A percentile compares a stretch with the other conserved stretches of the same genome.
Evolutionary conservation across 495 filamentous ascomycete species (phyloP).

Genomic region (Jackrogersella minutella): DNA sequence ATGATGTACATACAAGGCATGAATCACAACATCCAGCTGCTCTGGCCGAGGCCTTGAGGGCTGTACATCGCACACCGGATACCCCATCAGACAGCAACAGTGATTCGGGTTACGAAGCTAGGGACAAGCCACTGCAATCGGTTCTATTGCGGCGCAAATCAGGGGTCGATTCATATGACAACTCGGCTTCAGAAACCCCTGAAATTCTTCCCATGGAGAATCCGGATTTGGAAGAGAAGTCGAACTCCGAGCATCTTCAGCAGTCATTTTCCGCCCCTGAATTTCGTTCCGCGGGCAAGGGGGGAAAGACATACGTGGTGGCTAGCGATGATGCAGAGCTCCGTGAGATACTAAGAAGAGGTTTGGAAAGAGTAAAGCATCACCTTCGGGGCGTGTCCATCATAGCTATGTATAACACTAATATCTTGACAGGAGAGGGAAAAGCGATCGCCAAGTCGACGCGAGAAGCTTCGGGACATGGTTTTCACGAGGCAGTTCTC

Average conservation of each 20-base stretch:
- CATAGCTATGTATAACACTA: background rate
- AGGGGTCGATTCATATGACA: constrained; percentile 33
- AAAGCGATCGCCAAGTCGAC: constrained; percentile 30
- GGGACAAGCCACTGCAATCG: constrained; percentile 13
- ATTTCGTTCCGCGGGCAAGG: constrained; percentile 1
- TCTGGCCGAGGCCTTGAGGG: constrained; percentile 28
- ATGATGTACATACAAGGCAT: constrained; percentile 12
- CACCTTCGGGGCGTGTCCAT: background rate
- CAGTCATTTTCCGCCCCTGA: constrained; percentile 15
- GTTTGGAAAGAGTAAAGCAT: constrained; percentile 52
- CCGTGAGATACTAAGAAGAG: constrained; percentile 57
- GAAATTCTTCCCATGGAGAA: constrained; percentile 29
- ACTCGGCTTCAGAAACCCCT: constrained; percentile 28
- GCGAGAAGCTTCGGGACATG: constrained; percentile 67
- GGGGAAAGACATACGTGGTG: constrained; percentile 55
- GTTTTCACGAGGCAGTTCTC: constrained; percentile 75
- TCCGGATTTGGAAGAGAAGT: background rate
- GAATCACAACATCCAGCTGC: constrained; percentile 26
- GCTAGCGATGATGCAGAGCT: constrained; percentile 65
- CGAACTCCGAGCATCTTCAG: constrained; percentile 13
- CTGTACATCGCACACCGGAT: constrained; percentile 26
- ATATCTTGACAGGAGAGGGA: constrained; percentile 39
- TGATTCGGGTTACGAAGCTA: constrained; percentile 30
- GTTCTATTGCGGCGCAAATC: constrained; percentile 27
- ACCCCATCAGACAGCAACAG: constrained; percentile 34